phyloP scores from a whole-genome alignment of 345 rosid species.

The Linum trigynum region DNA sequence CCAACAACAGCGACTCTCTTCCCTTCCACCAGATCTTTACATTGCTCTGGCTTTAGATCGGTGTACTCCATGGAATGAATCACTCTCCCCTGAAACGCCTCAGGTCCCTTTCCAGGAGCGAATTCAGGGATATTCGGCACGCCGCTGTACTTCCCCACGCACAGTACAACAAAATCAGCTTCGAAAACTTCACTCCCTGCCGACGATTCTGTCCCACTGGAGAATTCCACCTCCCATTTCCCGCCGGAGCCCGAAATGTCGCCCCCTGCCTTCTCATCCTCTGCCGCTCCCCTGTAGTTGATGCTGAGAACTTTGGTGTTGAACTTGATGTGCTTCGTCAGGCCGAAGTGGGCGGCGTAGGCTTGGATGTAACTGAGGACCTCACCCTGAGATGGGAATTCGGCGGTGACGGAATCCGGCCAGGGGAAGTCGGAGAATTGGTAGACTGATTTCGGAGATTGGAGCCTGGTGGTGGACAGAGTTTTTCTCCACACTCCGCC shows the following conservation, averaged over 20 bases:
- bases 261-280: conserved; percentile 21
- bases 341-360: conserved; percentile 25
- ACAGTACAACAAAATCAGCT: conserved; percentile 29
- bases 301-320: conserved; percentile 23
- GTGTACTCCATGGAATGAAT: conserved; percentile 40
- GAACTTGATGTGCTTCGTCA: conserved; percentile 29
- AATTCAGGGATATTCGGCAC: conserved; percentile 35
- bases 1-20: conserved; percentile 29
- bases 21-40: conserved; percentile 14
- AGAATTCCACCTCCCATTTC: conserved; percentile 27
- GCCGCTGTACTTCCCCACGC: conserved; percentile 10
- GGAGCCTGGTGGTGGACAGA: conserved; percentile 9
- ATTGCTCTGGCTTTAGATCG: conserved; percentile 13
- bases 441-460: conserved; percentile 15
- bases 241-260: conserved; percentile 19
- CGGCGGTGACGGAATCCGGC: conserved; percentile 26
- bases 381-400: conserved; percentile 19
- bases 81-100: conserved; percentile 4
- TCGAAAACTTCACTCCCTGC: conserved; percentile 16
- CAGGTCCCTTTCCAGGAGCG: conserved; percentile 30
- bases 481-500: conserved; percentile 39
- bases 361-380: conserved; percentile 26
- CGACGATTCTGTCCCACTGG: conserved; percentile 11
- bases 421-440: conserved; percentile 38
- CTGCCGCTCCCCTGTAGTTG: conserved; percentile 12